Percentiles rank a stretch among this genome's conserved stretches.
These are phyloP conservation scores for Daldinia childiae DNA, from an alignment of 495 filamentous ascomycete genomes.

Conservation along the genomic window DNA sequence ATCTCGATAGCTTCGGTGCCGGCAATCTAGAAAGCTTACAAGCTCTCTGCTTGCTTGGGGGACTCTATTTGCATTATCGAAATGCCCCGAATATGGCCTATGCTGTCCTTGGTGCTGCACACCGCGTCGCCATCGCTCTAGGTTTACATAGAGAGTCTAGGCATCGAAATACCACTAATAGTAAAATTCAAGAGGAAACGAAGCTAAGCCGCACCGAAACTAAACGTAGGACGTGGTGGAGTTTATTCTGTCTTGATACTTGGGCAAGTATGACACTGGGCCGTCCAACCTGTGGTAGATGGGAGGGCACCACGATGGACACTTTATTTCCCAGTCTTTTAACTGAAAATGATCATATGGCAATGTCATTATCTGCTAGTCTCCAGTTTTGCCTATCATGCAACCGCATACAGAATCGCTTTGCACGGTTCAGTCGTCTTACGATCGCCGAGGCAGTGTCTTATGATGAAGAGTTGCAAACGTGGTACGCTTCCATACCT, in stretches of 20 bases:
- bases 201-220: constrained; percentile 28
- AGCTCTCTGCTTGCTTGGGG: constrained; percentile 41
- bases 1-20: constrained; percentile 42
- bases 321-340: constrained; percentile 35
- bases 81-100: constrained; percentile 47
- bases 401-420: constrained; percentile 40
- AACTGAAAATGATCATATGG: constrained; percentile 36
- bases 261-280: constrained; percentile 44
- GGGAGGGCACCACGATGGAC: constrained; percentile 39
- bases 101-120: constrained; percentile 41
- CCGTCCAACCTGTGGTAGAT: constrained; percentile 35
- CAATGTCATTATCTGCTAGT: constrained; percentile 34
- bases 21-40: constrained; percentile 44
- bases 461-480: constrained; percentile 39
- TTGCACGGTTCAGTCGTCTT: constrained; percentile 36
- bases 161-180: constrained; percentile 8
- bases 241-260: constrained; percentile 43
- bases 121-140: constrained; percentile 42
- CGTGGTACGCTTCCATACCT: constrained; percentile 37
- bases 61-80: constrained; percentile 42
- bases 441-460: constrained; percentile 30
- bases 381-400: constrained; percentile 38
- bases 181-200: constrained; percentile 6
- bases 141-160: constrained; percentile 41
- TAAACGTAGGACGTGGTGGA: constrained; percentile 45